These are phyloP conservation scores for Actinomortierella ambigua DNA, from an alignment of 371 early-diverging fungal species.

Conservation along the genomic window DNA sequence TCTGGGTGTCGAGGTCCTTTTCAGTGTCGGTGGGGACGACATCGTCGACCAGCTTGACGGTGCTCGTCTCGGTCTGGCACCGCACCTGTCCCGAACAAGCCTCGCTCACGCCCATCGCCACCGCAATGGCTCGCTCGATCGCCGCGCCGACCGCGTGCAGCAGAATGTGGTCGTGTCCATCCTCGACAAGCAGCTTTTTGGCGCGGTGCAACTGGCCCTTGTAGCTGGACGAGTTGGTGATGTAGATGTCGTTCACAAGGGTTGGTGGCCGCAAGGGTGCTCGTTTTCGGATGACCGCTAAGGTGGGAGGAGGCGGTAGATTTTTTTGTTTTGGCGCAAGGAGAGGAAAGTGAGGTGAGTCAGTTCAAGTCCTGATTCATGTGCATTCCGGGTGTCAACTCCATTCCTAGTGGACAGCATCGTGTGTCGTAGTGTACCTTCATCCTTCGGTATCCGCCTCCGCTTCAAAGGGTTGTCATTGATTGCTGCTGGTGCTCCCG, in stretches of 20 bases:
- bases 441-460: constrained; percentile 35
- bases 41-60: constrained; percentile 38
- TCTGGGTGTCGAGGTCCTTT: constrained; percentile 28
- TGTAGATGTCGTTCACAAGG: constrained; percentile 30
- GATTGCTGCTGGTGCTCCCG: too few relatives aligned
- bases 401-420: not conserved
- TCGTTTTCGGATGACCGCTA: constrained; percentile 36
- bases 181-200: constrained; percentile 31
- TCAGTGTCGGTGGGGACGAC: constrained; percentile 33
- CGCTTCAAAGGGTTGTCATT: constrained; percentile 9
- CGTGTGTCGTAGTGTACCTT: constrained; percentile 11
- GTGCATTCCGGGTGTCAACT: not conserved
- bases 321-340: too few relatives aligned
- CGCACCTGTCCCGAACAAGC: constrained; percentile 41
- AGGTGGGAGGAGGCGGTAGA: too few relatives aligned
- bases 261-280: constrained; percentile 37
- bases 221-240: constrained; percentile 34
- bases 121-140: constrained; percentile 31
- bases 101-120: constrained; percentile 38
- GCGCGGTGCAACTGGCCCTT: constrained; percentile 41
- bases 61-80: constrained; percentile 39
- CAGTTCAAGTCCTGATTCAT: not conserved
- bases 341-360: too few relatives aligned
- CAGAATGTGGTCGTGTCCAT: constrained; percentile 30
- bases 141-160: constrained; percentile 44